These are phyloP conservation scores for Eutrema japonicum DNA, from an alignment of 345 rosid genomes.

Conservation along the genomic window DNA sequence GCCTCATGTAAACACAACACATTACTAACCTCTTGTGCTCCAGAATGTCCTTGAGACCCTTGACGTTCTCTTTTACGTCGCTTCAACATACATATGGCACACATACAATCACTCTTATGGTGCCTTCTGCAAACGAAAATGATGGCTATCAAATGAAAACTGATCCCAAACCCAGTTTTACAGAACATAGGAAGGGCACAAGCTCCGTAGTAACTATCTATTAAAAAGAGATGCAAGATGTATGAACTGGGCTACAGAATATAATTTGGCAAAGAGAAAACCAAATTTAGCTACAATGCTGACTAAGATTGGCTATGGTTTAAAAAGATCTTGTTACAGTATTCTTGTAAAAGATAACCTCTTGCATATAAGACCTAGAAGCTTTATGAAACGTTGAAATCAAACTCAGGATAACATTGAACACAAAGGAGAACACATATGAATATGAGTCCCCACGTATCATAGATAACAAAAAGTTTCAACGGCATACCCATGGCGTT, in stretches of 20 bases:
- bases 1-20: conserved; percentile 8
- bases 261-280: conserved; percentile 6
- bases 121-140: conserved; percentile 64
- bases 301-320: conserved; percentile 20
- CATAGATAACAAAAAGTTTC: conserved; percentile 21
- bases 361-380: conserved; percentile 24
- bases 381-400: neutral
- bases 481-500: conserved; percentile 80
- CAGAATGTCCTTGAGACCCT: conserved; percentile 60
- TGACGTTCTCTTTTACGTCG: conserved; percentile 93
- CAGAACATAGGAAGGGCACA: conserved; percentile 8
- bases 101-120: conserved; percentile 92
- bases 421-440: conserved; percentile 13
- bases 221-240: conserved; percentile 6
- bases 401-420: conserved; percentile 3
- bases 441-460: neutral
- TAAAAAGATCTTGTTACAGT: conserved; percentile 4
- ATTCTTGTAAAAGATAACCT: conserved; percentile 9
- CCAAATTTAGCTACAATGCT: neutral
- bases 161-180: neutral
- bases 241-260: neutral
- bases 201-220: neutral
- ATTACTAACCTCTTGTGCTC: conserved; percentile 54
- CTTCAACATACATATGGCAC: conserved; percentile 89
- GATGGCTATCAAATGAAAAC: conserved; percentile 14